A percentile compares a stretch with the other conserved stretches of the same genome.
Conservation (phyloP, 345 rosid genomes). For the Noccaea bulbosa region DNA sequence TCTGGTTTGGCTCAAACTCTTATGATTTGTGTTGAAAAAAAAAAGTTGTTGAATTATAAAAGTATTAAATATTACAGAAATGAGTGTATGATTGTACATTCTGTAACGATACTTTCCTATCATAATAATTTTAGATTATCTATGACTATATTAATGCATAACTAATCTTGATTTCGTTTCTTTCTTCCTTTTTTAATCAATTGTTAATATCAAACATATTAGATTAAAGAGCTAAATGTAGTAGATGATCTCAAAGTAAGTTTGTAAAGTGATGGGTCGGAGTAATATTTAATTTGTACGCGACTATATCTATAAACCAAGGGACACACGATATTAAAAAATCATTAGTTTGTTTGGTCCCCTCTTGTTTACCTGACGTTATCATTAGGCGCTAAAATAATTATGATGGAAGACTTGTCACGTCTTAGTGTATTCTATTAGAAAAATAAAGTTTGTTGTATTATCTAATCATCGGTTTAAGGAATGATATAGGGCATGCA, state of each 20-base stretch:
- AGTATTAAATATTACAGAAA: not conserved
- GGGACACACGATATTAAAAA: slow-evolving; percentile 15
- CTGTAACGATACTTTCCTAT: no score
- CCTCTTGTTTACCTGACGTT: slow-evolving; percentile 18
- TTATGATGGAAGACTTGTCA: slow-evolving; percentile 27
- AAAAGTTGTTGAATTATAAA: not conserved
- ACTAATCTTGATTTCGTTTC: no score
- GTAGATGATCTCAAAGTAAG: not conserved
- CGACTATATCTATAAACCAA: slow-evolving; percentile 33
- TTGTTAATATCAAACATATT: no score
- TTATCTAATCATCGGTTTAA: slow-evolving; percentile 12
- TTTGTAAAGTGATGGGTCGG: not conserved
- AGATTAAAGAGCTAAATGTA: no score
- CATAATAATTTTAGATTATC: no score
- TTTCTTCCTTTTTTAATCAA: no score
- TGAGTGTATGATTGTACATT: no score
- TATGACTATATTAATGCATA: no score
- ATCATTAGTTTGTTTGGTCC: slow-evolving; percentile 17
- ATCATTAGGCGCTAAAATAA: slow-evolving; percentile 39
- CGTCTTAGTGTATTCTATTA: slow-evolving; percentile 23
- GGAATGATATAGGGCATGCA: not conserved
- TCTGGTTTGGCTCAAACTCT: slow-evolving; percentile 9
- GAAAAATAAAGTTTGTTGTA: not conserved
- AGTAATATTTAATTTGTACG: not conserved
- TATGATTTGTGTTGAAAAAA: not conserved